These are phyloP conservation scores for Gossypium bickii DNA, from an alignment of 345 rosid species.

Conservation along the genomic window DNA sequence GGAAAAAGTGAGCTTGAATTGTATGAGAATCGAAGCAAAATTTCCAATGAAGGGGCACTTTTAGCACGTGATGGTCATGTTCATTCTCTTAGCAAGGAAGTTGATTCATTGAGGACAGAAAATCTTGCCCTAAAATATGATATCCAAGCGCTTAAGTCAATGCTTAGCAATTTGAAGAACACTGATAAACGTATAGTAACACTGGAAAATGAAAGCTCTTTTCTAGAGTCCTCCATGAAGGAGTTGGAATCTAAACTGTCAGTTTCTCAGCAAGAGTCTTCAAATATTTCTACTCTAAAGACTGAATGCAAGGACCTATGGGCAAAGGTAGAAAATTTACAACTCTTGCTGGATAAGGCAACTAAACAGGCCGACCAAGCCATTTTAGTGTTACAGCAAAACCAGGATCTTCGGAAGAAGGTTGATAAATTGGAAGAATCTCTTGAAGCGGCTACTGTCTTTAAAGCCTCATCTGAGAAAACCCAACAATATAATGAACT, in stretches of 20 bases:
- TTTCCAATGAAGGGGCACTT: constrained; percentile 24
- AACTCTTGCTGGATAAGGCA: constrained; percentile 60
- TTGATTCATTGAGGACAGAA: constrained; percentile 59
- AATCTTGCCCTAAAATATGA: constrained; percentile 60
- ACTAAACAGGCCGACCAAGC: constrained; percentile 86
- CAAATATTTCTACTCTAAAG: constrained; percentile 62
- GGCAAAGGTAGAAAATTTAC: constrained; percentile 69
- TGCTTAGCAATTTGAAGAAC: constrained; percentile 47
- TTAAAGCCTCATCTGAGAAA: constrained; percentile 72
- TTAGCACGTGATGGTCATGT: constrained; percentile 31
- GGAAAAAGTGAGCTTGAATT: constrained; percentile 22
- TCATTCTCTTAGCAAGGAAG: constrained; percentile 56
- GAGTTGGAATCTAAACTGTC: constrained; percentile 67
- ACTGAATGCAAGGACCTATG: constrained; percentile 68
- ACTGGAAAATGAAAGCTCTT: constrained; percentile 59
- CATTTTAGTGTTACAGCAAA: constrained; percentile 67
- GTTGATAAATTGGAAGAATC: constrained; percentile 84
- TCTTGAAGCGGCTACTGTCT: constrained; percentile 64
- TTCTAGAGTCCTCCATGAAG: constrained; percentile 59
- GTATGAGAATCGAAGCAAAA: constrained; percentile 20
- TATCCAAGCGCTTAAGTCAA: constrained; percentile 51
- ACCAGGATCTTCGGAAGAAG: constrained; percentile 70
- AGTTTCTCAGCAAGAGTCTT: constrained; percentile 67
- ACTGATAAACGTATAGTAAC: constrained; percentile 58
- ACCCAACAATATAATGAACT: constrained; percentile 74